Conservation (phyloP, 2,329 filamentous ascomycete species). For the Talaromyces amestolkiae region DNA sequence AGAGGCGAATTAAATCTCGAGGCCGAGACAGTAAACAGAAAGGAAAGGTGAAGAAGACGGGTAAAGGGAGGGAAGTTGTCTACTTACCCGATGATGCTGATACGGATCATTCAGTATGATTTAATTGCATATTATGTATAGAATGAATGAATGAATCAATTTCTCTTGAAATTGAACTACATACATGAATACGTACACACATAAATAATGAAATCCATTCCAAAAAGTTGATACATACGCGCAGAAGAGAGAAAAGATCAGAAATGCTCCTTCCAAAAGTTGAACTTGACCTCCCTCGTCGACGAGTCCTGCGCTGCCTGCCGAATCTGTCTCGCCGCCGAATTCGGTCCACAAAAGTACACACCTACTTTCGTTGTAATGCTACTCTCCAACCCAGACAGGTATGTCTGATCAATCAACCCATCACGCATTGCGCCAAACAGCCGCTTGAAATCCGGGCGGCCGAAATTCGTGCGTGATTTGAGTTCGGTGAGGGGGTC, state of each 20-base stretch:
- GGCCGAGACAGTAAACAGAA: background rate
- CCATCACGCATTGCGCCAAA: constrained; percentile 84
- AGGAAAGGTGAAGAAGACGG: background rate
- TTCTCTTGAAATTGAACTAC: constrained; percentile 4
- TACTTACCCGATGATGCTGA: constrained; percentile 33
- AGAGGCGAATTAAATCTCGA: background rate
- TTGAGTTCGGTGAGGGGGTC: constrained; percentile 92
- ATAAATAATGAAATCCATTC: background rate
- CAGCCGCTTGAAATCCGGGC: constrained; percentile 80
- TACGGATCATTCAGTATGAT: constrained; percentile 4
- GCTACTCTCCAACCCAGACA: constrained; percentile 72
- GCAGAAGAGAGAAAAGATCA: background rate
- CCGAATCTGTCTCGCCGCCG: constrained; percentile 76
- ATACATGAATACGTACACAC: background rate
- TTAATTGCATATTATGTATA: constrained; percentile 10
- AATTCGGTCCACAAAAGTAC: constrained; percentile 93
- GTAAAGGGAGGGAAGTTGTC: constrained; percentile 22
- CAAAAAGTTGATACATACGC: background rate
- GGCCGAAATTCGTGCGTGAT: constrained; percentile 87
- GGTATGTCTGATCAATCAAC: constrained; percentile 79
- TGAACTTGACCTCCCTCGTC: constrained; percentile 79
- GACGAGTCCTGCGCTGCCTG: constrained; percentile 72
- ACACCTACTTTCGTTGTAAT: constrained; percentile 86
- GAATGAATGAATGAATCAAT: constrained; percentile 10
- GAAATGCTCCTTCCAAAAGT: constrained; percentile 96